phyloP scores from a whole-genome alignment of 2,329 filamentous ascomycete species.

The Neofusicoccum umdonicola region DNA sequence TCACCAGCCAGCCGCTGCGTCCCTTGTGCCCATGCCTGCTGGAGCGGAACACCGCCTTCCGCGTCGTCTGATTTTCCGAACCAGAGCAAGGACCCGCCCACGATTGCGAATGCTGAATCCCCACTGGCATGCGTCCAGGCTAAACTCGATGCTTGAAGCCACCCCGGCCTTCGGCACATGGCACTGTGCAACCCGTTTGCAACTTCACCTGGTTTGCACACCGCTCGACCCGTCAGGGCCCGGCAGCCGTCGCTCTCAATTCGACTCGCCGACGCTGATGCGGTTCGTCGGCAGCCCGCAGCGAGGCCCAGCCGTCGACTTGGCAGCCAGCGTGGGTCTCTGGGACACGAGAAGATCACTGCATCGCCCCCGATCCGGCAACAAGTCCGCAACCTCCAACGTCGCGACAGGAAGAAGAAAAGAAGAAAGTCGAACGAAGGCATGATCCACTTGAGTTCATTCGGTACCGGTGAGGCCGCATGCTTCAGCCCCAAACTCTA shows the following conservation, averaged over 20 bases:
- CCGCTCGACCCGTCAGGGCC: no score
- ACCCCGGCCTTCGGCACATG: no score
- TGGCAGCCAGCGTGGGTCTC: neutral
- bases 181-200: no score
- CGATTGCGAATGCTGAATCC: neutral
- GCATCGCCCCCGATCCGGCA: neutral
- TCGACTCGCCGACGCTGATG: no score
- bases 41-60: neutral
- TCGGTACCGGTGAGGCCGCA: neutral
- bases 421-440: neutral
- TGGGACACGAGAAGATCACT: neutral
- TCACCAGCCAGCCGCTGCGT: no score
- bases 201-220: no score
- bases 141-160: no score
- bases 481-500: neutral
- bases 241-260: no score
- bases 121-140: neutral
- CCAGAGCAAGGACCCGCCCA: neutral
- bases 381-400: neutral
- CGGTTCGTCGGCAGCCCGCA: no score
- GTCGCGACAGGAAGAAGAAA: constrained; percentile 4
- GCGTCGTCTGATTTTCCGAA: neutral
- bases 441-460: neutral
- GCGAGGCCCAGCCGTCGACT: no score
- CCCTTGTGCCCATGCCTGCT: neutral